Conservation (phyloP, 768 basidiomycete species). For the Artomyces pyxidatus region DNA sequence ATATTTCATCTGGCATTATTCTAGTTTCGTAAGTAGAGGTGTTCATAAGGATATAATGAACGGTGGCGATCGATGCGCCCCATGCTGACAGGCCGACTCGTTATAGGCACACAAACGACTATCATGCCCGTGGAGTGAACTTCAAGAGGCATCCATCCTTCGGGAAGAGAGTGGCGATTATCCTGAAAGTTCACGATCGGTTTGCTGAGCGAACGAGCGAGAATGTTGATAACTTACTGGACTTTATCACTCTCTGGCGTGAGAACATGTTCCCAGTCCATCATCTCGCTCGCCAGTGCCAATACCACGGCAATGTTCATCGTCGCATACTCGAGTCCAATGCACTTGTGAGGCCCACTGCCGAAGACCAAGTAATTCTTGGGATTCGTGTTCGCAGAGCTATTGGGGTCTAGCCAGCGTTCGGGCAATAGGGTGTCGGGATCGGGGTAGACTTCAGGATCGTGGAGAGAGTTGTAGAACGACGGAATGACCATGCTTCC, state of each 20-base stretch:
- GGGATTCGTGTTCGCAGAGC: constrained; percentile 73
- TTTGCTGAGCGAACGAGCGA: too few relatives aligned
- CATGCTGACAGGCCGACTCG: neutral
- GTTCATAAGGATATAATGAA: neutral
- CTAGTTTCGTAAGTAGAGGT: neutral
- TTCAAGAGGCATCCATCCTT: constrained; percentile 83
- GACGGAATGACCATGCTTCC: constrained; percentile 93
- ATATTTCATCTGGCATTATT: too few relatives aligned
- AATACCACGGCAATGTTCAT: constrained; percentile 86
- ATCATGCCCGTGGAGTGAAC: constrained; percentile 36
- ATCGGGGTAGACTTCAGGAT: constrained; percentile 78
- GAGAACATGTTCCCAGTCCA: constrained; percentile 83
- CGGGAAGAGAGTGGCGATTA: constrained; percentile 96
- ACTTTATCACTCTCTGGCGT: constrained; percentile 76
- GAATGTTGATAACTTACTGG: constrained; percentile 48
- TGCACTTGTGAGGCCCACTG: constrained; percentile 86
- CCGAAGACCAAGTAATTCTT: constrained; percentile 97
- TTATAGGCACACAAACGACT: too few relatives aligned
- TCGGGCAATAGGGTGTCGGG: constrained; percentile 82
- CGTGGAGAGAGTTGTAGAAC: constrained; percentile 89
- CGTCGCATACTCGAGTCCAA: constrained; percentile 86
- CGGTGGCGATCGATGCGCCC: neutral
- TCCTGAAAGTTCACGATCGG: constrained; percentile 33
- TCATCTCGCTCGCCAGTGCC: constrained; percentile 69
- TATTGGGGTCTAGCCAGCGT: constrained; percentile 84